Conservation (phyloP, 345 rosid species). For the Dipteronia dyeriana region DNA sequence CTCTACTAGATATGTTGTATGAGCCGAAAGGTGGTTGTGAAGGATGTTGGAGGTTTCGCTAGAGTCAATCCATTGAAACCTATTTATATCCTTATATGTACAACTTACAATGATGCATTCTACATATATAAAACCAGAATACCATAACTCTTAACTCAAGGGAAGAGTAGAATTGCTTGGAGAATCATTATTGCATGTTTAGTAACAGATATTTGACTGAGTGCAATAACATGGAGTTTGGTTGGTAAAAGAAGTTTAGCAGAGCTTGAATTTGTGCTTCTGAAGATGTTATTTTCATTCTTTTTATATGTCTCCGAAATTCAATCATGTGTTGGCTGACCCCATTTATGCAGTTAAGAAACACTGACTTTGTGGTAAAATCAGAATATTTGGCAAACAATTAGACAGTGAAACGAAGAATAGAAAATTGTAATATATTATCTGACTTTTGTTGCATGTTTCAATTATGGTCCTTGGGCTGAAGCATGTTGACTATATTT, state of each 20-base stretch:
- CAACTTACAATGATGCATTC: too few relatives aligned
- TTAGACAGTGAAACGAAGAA: not conserved
- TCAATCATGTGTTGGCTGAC: too few relatives aligned
- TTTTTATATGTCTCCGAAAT: too few relatives aligned
- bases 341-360: too few relatives aligned
- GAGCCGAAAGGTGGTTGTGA: not conserved
- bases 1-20: not conserved
- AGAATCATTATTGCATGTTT: not conserved
- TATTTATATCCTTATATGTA: too few relatives aligned
- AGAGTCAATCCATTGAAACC: not conserved
- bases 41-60: not conserved
- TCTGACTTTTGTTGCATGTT: not conserved
- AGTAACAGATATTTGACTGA: not conserved
- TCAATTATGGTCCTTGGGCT: not conserved
- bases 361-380: not conserved
- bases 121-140: too few relatives aligned
- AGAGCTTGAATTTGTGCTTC: too few relatives aligned
- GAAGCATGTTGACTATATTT: not conserved
- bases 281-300: too few relatives aligned
- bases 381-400: not conserved
- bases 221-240: not conserved
- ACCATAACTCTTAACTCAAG: not conserved
- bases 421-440: not conserved
- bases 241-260: not conserved
- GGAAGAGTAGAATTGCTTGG: not conserved